Conservation (phyloP, 176 grass and related monocot genomes). For the Pontederia crassipes region DNA sequence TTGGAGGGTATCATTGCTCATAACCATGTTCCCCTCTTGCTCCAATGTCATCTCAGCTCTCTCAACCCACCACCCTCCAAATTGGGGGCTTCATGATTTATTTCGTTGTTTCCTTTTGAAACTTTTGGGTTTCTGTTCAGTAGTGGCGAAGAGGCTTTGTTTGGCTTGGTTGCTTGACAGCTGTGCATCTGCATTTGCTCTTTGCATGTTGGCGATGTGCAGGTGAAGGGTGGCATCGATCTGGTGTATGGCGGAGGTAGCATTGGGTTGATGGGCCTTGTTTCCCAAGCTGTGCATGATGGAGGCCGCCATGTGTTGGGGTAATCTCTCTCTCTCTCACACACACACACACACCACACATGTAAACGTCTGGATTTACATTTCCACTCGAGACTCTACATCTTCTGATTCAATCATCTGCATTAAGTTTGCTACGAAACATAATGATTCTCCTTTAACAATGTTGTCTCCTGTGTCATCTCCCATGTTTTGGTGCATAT, state of each 20-base stretch:
- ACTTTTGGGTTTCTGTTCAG: background rate
- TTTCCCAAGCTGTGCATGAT: conserved; percentile 95
- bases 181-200: background rate
- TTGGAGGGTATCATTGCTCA: conserved; percentile 24
- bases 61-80: no score
- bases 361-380: background rate
- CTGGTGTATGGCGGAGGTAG: conserved; percentile 92
- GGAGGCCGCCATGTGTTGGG: conserved; percentile 96
- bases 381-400: background rate
- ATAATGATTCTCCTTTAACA: no score
- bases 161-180: background rate
- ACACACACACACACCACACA: background rate
- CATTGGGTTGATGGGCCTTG: conserved; percentile 91
- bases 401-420: conserved; percentile 20
- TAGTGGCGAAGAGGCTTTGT: no score
- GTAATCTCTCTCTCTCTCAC: conserved; percentile 26
- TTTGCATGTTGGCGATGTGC: conserved; percentile 15
- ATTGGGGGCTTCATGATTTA: background rate
- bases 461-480: background rate
- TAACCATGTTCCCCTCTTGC: conserved; percentile 11
- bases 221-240: conserved; percentile 95
- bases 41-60: no score
- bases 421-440: conserved; percentile 7
- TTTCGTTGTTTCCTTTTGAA: background rate
- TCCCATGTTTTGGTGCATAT: background rate